Conservation (phyloP, 805 yeast species). For the Kluyveromyces lactis region DNA sequence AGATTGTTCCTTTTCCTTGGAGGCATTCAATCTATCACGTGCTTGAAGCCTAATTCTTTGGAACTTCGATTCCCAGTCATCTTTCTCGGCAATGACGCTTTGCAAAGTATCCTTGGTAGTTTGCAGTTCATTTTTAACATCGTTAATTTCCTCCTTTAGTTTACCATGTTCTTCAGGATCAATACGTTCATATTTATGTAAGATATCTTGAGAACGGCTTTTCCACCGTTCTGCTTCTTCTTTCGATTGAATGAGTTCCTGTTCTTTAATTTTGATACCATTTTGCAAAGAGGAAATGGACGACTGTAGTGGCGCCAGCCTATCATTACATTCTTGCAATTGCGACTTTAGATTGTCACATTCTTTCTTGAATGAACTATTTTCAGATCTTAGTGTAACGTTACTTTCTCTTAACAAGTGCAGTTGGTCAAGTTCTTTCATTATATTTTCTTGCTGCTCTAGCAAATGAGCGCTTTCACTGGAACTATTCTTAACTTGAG, state of each 20-base stretch:
- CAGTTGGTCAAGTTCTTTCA: slow-evolving; percentile 51
- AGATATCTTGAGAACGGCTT: slow-evolving; percentile 39
- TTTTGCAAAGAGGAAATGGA: slow-evolving; percentile 32
- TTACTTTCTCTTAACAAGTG: slow-evolving; percentile 63
- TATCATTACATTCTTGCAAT: slow-evolving; percentile 24
- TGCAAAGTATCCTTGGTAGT: slow-evolving; percentile 6
- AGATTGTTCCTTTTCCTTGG: slow-evolving; percentile 29
- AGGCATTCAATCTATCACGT: slow-evolving; percentile 27
- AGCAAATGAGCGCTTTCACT: slow-evolving; percentile 16
- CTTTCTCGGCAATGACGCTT: slow-evolving; percentile 20
- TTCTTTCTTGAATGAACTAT: slow-evolving; percentile 25
- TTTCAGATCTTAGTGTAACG: slow-evolving; percentile 49
- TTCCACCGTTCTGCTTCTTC: slow-evolving; percentile 58
- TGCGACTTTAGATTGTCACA: slow-evolving; percentile 35
- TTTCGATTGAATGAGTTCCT: slow-evolving; percentile 37
- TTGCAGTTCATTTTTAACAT: slow-evolving; percentile 16
- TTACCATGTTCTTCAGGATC: slow-evolving; percentile 39
- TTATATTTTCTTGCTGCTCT: slow-evolving; percentile 37
- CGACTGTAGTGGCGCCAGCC: slow-evolving; percentile 39
- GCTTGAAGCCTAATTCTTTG: slow-evolving; percentile 28
- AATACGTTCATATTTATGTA: slow-evolving; percentile 37
- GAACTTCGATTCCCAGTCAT: slow-evolving; percentile 27
- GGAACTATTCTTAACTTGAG: slow-evolving; percentile 30
- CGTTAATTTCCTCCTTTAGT: slow-evolving; percentile 25
- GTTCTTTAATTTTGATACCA: slow-evolving; percentile 40